These are phyloP conservation scores for Hypoxylon cercidicola DNA, from an alignment of 495 filamentous ascomycete genomes.

Conservation along the genomic window DNA sequence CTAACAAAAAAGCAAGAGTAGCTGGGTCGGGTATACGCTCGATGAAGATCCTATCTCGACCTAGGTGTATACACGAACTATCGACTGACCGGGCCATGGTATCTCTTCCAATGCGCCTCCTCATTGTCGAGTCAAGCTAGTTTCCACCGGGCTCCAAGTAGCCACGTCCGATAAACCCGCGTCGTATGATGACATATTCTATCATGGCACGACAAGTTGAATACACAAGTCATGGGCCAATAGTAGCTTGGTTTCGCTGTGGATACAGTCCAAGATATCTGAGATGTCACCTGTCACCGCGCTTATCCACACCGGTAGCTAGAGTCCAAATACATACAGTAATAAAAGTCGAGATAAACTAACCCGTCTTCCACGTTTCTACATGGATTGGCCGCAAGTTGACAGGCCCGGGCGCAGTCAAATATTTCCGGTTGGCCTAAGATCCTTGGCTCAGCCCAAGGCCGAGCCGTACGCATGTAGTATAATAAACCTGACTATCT, in stretches of 20 bases:
- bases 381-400: slow-evolving; percentile 40
- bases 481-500: slow-evolving; percentile 16
- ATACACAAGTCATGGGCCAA: slow-evolving; percentile 3
- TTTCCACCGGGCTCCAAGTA: not conserved
- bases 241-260: slow-evolving; percentile 5
- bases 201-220: slow-evolving; percentile 6
- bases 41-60: slow-evolving; percentile 29
- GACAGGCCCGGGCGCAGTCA: slow-evolving; percentile 20
- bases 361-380: slow-evolving; percentile 38
- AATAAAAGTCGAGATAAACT: slow-evolving; percentile 18
- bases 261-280: slow-evolving; percentile 6
- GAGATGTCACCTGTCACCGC: not conserved
- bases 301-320: slow-evolving; percentile 3
- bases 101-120: not conserved
- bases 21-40: slow-evolving; percentile 4
- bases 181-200: slow-evolving; percentile 19
- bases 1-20: not conserved
- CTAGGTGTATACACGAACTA: slow-evolving; percentile 19
- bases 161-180: no score
- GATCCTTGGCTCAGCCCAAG: slow-evolving; percentile 33
- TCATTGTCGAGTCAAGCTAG: not conserved
- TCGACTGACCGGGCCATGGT: not conserved
- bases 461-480: slow-evolving; percentile 5
- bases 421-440: slow-evolving; percentile 40
- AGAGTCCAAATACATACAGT: slow-evolving; percentile 1